These are phyloP conservation scores for Naganishia sp. DNA, from an alignment of 1,284 basidiomycete genomes.

Conservation along the genomic window DNA sequence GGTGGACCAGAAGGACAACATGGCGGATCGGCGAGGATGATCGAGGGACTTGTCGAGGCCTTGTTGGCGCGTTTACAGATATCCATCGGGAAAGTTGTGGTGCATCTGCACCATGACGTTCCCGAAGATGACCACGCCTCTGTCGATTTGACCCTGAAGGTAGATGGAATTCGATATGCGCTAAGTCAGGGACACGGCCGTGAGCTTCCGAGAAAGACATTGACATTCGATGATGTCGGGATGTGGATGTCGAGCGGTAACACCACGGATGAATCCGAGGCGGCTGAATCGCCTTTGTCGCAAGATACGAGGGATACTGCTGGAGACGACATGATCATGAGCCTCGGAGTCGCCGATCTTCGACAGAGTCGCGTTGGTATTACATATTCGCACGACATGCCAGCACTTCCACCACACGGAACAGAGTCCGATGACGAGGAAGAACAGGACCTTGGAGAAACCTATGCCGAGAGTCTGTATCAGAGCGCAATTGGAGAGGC, in stretches of 20 bases:
- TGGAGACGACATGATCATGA: slow-evolving; percentile 53
- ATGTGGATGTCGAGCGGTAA: slow-evolving; percentile 1
- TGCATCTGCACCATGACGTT: slow-evolving; percentile 51
- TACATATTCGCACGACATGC: slow-evolving; percentile 19
- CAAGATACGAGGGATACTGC: slow-evolving; percentile 38
- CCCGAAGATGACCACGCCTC: slow-evolving; percentile 1
- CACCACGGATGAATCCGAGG: neutral
- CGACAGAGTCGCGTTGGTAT: slow-evolving; percentile 42
- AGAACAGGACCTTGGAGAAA: slow-evolving; percentile 14
- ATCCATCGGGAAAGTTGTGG: slow-evolving; percentile 66
- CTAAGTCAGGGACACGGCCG: slow-evolving; percentile 40
- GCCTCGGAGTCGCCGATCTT: slow-evolving; percentile 56
- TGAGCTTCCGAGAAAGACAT: slow-evolving; percentile 9
- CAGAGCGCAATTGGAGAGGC: slow-evolving; percentile 39
- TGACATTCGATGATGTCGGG: slow-evolving; percentile 29
- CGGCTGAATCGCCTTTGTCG: slow-evolving; percentile 29
- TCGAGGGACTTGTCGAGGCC: slow-evolving; percentile 79
- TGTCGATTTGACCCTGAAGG: slow-evolving; percentile 45
- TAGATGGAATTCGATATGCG: slow-evolving; percentile 48
- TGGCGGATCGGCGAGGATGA: slow-evolving; percentile 39
- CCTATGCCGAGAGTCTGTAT: slow-evolving; percentile 43
- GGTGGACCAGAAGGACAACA: neutral
- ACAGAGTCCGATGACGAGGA: neutral
- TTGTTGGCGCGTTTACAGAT: slow-evolving; percentile 79
- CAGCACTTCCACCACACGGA: neutral